Evolutionary conservation across 83 land plant genomes (phyloP).

Genomic region (Diphasiastrum complanatum): DNA sequence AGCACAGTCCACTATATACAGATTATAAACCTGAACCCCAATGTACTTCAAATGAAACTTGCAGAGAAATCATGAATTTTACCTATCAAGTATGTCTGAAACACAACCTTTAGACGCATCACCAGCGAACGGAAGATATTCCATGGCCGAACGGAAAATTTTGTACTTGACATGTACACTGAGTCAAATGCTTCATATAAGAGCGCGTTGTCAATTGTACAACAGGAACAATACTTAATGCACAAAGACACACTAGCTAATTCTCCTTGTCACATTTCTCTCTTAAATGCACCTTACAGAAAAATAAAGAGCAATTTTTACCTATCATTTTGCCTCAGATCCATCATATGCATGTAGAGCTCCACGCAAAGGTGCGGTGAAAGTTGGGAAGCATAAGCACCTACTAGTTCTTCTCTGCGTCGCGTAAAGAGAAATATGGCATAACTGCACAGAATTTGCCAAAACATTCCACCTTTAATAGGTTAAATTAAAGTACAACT

Average conservation of each 20-base stretch:
- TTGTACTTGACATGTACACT: slow-evolving; percentile 81
- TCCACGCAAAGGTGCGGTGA: slow-evolving; percentile 86
- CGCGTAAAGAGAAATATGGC: slow-evolving; percentile 77
- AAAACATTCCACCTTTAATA: neutral
- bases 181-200: slow-evolving; percentile 4
- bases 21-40: no score
- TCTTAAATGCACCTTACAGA: no score
- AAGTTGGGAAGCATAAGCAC: slow-evolving; percentile 92
- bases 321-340: slow-evolving; percentile 84
- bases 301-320: slow-evolving; percentile 8
- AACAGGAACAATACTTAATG: neutral
- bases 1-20: no score
- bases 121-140: slow-evolving; percentile 72
- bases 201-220: neutral
- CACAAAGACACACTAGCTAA: neutral
- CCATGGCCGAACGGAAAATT: slow-evolving; percentile 77
- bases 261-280: neutral
- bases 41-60: no score
- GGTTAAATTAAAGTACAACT: no score
- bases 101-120: slow-evolving; percentile 64
- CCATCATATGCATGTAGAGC: slow-evolving; percentile 95
- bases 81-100: slow-evolving; percentile 90
- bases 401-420: slow-evolving; percentile 90
- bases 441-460: slow-evolving; percentile 45
- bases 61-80: no score